Evolutionary conservation across 169 alveolate species (phyloP).

Genomic region (Cryptosporidium sp.): DNA sequence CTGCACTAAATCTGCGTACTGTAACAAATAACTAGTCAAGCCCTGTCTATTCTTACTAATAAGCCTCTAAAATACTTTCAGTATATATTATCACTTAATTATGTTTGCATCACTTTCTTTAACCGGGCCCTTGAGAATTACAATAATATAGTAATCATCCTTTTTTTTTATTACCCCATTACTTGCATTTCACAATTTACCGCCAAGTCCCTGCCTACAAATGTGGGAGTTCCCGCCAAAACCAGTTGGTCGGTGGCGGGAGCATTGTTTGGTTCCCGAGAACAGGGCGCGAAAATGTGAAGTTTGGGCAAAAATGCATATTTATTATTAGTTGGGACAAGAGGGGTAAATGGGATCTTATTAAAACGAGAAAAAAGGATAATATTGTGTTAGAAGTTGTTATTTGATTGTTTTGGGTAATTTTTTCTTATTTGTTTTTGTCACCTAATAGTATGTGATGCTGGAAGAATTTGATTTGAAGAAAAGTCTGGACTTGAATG

Average conservation of each 20-base stretch:
- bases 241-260: background rate
- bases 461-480: background rate
- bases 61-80: background rate
- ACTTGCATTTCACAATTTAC: constrained; percentile 11
- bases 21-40: background rate
- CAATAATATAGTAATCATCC: background rate
- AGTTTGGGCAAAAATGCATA: constrained; percentile 17
- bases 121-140: background rate
- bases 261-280: background rate
- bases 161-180: background rate
- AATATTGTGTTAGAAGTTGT: background rate
- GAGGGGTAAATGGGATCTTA: background rate
- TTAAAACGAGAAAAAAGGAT: background rate
- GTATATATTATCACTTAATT: background rate
- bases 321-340: background rate
- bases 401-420: background rate
- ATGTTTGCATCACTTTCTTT: background rate
- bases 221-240: background rate
- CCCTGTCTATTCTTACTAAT: background rate
- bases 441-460: background rate
- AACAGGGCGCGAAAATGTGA: background rate
- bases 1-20: background rate
- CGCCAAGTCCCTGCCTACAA: constrained; percentile 50
- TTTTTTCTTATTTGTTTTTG: background rate
- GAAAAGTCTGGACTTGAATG: constrained; percentile 1